Base-by-base conservation (phyloP, 805 yeast species). In the Teunomyces barrocoloradensis region DNA sequence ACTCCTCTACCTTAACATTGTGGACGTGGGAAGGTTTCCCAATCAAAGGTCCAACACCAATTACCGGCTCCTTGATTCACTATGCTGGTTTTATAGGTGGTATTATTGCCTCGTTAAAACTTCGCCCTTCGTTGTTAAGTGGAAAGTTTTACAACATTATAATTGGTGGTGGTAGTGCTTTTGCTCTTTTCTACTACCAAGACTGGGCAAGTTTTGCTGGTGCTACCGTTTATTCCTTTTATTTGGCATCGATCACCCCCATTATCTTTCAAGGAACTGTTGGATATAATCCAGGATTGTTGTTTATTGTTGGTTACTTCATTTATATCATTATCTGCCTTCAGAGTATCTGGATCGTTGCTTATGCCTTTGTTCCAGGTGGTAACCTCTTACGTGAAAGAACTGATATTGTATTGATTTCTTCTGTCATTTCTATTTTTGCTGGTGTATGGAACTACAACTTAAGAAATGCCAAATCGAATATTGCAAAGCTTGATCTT, bases 21-120 rank as follows among this genome's bases (percentile, higher is more conserved):
- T 94, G 97, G 97, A 81, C 83, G n/a, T 94, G 98, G 98, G 87
- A 84, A 51, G 99, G 99, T 1, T 92, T 78, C 63, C 96, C 96
- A 36, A 73, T 88, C n/a, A 69, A 71, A 3, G 95, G 96, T 0
- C 97, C 97, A 9, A 77, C 87, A 3, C 95, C 97, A 10, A 81
- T 90, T 39, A 89, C 96, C 27, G 89, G 89, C 55, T 92, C 95
- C 42, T 78, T 85, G 6, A 51, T 86, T 23, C 79, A 88, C 21
- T 77, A 91, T 50, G 60, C 70, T 9, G 78, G 81, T 5, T 75
- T 87, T 74, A 65, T 79, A 10, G 43, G 75, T 2, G 96, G 96
- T 37, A 66, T 55, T 11, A 20, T 68, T 4, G 45, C 59, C 2
- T 56, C 72, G 5, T 45, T 64, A 20, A 61, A 58, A 35, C 23